Base-by-base conservation (phyloP, 768 basidiomycete species). In the Cystoderma amianthinum region DNA sequence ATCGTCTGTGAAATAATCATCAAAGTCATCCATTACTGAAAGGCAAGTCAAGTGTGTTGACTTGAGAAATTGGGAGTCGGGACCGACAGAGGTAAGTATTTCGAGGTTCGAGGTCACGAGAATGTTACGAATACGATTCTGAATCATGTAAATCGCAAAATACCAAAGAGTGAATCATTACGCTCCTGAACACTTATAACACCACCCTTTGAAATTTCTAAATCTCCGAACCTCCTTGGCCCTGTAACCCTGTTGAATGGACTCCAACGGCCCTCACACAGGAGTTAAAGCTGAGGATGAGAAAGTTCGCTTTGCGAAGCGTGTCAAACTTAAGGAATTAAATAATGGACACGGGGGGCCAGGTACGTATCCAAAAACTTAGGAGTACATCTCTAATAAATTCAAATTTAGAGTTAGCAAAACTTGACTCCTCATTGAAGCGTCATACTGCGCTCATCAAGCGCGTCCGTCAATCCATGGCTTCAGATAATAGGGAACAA, bases 391-490 rank as follows among this genome's bases (percentile, higher is more conserved):
- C n/a, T n/a, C 40, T 35, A 28, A 24, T 22, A 2, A 4, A n/a
- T 19, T 39, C 39, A 28, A 38, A 32, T 33, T 13, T 12, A 32
- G 18, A 12, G 5, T 9, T 32, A 19, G 68, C 76, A 16, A 92
- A 81, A 57, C 71, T 93, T 17, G 96, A 98, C 61, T 92, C 96
- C 2, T 97, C 96, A 33, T 64, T 99, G 44, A 98, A 91, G 65
- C 83, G 92, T 5, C 94, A 99, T 62, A 97, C 93, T 1, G 89
- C 92, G 4, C 76, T 98, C 47, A 93, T 96, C 49, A 98, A 95
- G 62, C 84, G 88, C 34, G 85, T 97, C 52, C 80, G 85, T 35
- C 89, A 85, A 55, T 88, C 90, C 13, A 72, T 98, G 53, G 86
- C 84, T 12, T 57, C 72, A 28, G 89, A 92, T 51, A 84, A 90